Evolutionary conservation across 176 grass and related monocot species (phyloP).

Genomic region (Dendrocalamus sinicus): DNA sequence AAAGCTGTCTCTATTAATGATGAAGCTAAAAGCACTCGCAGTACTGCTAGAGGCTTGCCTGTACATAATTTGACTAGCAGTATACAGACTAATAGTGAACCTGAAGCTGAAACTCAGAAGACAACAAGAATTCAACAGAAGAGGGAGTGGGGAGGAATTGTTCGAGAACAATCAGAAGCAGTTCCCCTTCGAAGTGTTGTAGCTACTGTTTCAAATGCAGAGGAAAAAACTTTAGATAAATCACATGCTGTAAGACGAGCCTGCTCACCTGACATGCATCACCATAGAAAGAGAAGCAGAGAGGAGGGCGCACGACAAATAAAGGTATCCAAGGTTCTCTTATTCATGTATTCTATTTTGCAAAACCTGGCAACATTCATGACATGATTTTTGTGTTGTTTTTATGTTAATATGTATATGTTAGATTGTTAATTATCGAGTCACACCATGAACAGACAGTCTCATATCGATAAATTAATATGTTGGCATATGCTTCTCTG

Average conservation of each 20-base stretch:
- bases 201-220: slow-evolving; percentile 58
- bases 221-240: slow-evolving; percentile 49
- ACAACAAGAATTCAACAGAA: slow-evolving; percentile 45
- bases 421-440: slow-evolving; percentile 2
- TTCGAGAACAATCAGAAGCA: slow-evolving; percentile 46
- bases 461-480: slow-evolving; percentile 24
- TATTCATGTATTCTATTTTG: slow-evolving; percentile 12
- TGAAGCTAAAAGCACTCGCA: slow-evolving; percentile 32
- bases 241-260: slow-evolving; percentile 36
- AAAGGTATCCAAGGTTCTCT: slow-evolving; percentile 53
- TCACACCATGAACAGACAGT: slow-evolving; percentile 13
- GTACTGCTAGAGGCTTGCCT: slow-evolving; percentile 43
- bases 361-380: neutral
- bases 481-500: slow-evolving; percentile 1
- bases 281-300: slow-evolving; percentile 59
- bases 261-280: slow-evolving; percentile 44
- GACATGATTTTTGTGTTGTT: neutral
- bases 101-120: slow-evolving; percentile 55
- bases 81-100: slow-evolving; percentile 29
- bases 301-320: slow-evolving; percentile 52
- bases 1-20: slow-evolving; percentile 46
- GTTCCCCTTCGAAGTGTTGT: slow-evolving; percentile 82
- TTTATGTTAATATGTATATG: slow-evolving; percentile 1
- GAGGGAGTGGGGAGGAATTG: slow-evolving; percentile 63
- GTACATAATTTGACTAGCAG: slow-evolving; percentile 35